Evolutionary conservation across 306 rosid species (phyloP), one percentile per base, ranked within the genome.

Genomic region (Cyamopsis tetragonoloba): DNA sequence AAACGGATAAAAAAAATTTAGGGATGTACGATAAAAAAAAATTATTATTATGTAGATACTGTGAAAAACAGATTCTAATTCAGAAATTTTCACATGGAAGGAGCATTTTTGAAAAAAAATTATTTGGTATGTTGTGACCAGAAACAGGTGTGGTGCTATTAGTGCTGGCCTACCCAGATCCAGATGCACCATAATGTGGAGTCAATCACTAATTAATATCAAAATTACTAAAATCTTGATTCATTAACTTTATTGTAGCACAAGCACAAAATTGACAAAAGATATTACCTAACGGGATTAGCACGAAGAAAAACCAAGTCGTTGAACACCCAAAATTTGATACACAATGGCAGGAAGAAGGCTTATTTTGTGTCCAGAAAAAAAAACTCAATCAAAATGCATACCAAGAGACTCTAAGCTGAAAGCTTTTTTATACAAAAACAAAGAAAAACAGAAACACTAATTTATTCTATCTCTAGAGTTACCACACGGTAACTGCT

Each of bases 401-500:
- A 49, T 20, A 67, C 37, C 75, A 22, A 38, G 39, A 39, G 56
- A 48, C 55, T 67, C 70, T 28, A 68, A n/a, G 41, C 64, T 19
- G 39, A 49, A 68, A 67, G 75, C 41, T 23, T 50, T 55, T 56
- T 65, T 23, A 28, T 13, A 49, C 28, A 28, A 55, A 75, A 34
- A 39, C 6, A 2, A 19, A 46, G 22, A 14, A 66, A 47, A 47
- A 60, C 49, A 58, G 70, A 75, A 49, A 68, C 58, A 38, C 39
- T 42, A 60, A 61, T 30, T 59, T 51, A 13, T 55, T 30, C 47
- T 32, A 55, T 58, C 67, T 78, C 77, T 27, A 63, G 72, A 34
- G 89, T 84, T 79, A 79, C 89, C 26, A 53, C 64, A 80, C 24
- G 56, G 87, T 79, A 84, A 84, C 85, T 65, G 71, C 79, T 75